Base-by-base conservation (phyloP, 352 stramenopile species). In the Nothophytophthora sp. region DNA sequence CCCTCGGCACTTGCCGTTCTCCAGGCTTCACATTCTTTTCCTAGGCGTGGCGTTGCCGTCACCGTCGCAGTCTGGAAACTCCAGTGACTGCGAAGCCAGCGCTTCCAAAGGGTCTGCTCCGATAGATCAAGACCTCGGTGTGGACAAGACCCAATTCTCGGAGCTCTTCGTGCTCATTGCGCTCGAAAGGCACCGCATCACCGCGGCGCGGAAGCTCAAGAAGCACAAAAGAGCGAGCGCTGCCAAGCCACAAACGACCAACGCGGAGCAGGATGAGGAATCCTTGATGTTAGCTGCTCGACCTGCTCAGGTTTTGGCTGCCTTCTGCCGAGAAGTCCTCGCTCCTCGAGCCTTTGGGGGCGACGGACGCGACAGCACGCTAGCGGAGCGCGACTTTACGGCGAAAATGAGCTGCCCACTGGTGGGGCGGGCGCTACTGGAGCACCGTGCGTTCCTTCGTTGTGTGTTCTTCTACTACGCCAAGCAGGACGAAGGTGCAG, bases 381-480 rank as follows among this genome's bases (percentile, higher is more conserved):
- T 68, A 12, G 47, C 64, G 10, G 60, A 68, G 28, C 53, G 60
- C 1, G 58, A 80, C 27, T 86, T 88, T 35, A 38, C 63, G 5
- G 45, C 62, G 9, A 81, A 72, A 48, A 49, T 82, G 15, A 65
- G 54, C 29, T 78, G 61, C 23, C 74, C 74, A 9, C 51, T 85
- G 6, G 67, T 86, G 0, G 42, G 47, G 7, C 60, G 63, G 10
- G 64, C 67, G 19, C 48, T 88, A 3, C 63, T 88, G 1, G 74
- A 88, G 33, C 73, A 86, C 23, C 74, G 77, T 1, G 51, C 72
- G 9, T 88, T 88, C 40, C 33, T 88, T 5, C 70, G 77, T 6
- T 44, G 47, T 0, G 39, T 86, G 2, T 86, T 88, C 33, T 85
- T 81, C 46, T 70, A 62, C 15, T 88, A 77, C 24, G 68, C 73